A percentile compares a stretch with the other conserved stretches of the same genome.
Conservation (phyloP, 1,284 basidiomycete species). For the Cutaneotrichosporon cutaneum region DNA sequence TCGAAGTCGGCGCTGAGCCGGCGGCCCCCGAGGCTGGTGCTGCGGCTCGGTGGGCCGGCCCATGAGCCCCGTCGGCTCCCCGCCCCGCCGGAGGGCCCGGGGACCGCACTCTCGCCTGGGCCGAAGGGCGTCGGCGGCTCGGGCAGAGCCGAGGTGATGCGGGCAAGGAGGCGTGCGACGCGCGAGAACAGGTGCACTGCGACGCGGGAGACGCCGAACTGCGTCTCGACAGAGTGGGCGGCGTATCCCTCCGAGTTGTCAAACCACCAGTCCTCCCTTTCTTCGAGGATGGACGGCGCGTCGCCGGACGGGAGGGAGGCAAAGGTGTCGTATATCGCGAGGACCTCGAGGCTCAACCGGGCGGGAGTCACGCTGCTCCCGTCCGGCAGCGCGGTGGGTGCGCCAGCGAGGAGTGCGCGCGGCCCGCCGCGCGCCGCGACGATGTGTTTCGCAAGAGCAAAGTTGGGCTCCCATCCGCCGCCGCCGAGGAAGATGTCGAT, state of each 20-base stretch:
- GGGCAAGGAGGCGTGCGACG: slow-evolving; percentile 39
- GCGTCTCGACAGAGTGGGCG: slow-evolving; percentile 56
- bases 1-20: too few species aligned
- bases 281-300: slow-evolving; percentile 54
- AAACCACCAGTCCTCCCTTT: slow-evolving; percentile 55
- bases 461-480: slow-evolving; percentile 55
- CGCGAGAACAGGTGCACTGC: slow-evolving; percentile 49
- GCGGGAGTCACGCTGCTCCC: slow-evolving; percentile 54
- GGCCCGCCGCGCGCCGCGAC: slow-evolving; percentile 54
- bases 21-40: too few species aligned
- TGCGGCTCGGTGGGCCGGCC: neutral
- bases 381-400: slow-evolving; percentile 38
- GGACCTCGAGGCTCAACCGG: slow-evolving; percentile 55
- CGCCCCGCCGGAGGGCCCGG: too few species aligned
- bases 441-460: slow-evolving; percentile 54
- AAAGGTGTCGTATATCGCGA: slow-evolving; percentile 57
- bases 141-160: slow-evolving; percentile 22
- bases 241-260: slow-evolving; percentile 42
- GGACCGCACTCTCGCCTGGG: too few species aligned
- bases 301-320: slow-evolving; percentile 55
- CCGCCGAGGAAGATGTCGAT: slow-evolving; percentile 58
- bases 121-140: neutral
- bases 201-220: slow-evolving; percentile 55
- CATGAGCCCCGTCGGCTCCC: neutral
- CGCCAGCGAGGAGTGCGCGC: slow-evolving; percentile 43